Evolutionary conservation across 352 stramenopile genomes (phyloP).

Genomic region (Phytophthora ramorum): DNA sequence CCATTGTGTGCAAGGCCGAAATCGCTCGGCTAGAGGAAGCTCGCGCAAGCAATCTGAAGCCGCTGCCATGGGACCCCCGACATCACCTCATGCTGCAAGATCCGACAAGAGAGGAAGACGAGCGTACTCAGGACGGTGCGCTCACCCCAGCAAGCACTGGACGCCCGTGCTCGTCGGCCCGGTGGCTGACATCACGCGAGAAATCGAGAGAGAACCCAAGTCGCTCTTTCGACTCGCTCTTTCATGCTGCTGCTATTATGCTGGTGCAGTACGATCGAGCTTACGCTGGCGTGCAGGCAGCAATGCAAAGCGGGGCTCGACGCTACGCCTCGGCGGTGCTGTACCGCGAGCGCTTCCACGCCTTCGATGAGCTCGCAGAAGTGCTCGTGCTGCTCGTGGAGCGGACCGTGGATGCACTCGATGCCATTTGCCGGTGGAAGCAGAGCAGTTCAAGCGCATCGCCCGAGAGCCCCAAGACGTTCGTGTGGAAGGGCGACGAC

Average conservation of each 20-base stretch:
- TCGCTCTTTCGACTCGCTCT: conserved; percentile 35
- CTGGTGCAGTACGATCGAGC: conserved; percentile 53
- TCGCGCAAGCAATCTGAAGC: conserved; percentile 16
- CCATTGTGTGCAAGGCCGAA: conserved; percentile 41
- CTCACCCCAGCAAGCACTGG: neutral
- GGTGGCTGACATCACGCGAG: neutral
- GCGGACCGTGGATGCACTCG: conserved; percentile 40
- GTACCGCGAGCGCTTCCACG: conserved; percentile 69
- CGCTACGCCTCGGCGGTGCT: conserved; percentile 51
- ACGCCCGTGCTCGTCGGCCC: conserved; percentile 21
- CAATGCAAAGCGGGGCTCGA: conserved; percentile 21
- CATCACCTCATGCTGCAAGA: conserved; percentile 16
- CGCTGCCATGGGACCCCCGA: conserved; percentile 22
- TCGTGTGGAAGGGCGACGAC: conserved; percentile 66
- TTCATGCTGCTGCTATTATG: conserved; percentile 32
- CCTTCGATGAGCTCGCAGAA: conserved; percentile 58
- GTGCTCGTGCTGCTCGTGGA: conserved; percentile 41
- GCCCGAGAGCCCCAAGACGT: conserved; percentile 13
- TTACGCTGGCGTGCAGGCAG: conserved; percentile 20
- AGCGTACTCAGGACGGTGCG: neutral
- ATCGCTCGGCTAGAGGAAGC: conserved; percentile 52
- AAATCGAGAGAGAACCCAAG: neutral
- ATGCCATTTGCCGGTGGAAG: conserved; percentile 53
- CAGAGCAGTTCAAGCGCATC: neutral
- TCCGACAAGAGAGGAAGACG: conserved; percentile 6